Percentiles rank a stretch among this genome's conserved stretches.
phyloP scores from a whole-genome alignment of 2,329 filamentous ascomycete genomes.

The Xylaria sp. region DNA sequence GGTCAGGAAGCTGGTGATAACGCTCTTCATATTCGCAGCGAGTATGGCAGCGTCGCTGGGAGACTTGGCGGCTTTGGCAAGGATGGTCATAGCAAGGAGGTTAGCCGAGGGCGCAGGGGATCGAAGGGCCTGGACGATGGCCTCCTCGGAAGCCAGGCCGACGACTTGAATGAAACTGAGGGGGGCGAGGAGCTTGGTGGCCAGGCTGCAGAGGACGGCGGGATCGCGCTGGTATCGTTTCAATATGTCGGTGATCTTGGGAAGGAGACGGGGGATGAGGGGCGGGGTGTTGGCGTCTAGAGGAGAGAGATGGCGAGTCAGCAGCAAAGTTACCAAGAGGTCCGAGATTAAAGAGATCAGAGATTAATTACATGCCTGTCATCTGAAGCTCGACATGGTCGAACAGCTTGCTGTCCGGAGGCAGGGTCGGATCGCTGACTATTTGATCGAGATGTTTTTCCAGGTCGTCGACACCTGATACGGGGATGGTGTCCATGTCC shows the following conservation, averaged over 20 bases:
- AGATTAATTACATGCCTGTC: slow-evolving; percentile 52
- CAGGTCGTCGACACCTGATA: slow-evolving; percentile 64
- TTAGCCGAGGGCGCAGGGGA: slow-evolving; percentile 67
- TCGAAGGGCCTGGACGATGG: slow-evolving; percentile 62
- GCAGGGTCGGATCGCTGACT: slow-evolving; percentile 54
- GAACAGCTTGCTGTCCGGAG: slow-evolving; percentile 62
- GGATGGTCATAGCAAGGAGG: slow-evolving; percentile 65
- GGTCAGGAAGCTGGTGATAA: slow-evolving; percentile 60
- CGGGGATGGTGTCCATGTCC: slow-evolving; percentile 56
- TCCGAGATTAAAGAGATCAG: no score
- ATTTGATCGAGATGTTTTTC: slow-evolving; percentile 64
- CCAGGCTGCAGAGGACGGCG: slow-evolving; percentile 60
- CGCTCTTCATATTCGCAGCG: slow-evolving; percentile 56
- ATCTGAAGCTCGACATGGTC: slow-evolving; percentile 69
- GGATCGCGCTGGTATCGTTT: slow-evolving; percentile 62
- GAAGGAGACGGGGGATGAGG: slow-evolving; percentile 64
- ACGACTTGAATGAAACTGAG: slow-evolving; percentile 63
- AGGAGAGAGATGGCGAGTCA: slow-evolving; percentile 2
- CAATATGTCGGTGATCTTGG: slow-evolving; percentile 64
- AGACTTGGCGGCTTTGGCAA: slow-evolving; percentile 63
- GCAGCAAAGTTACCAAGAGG: not conserved
- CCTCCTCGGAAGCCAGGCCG: slow-evolving; percentile 61
- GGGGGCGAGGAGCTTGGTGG: slow-evolving; percentile 65
- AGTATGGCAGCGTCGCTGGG: slow-evolving; percentile 62
- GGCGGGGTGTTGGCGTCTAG: slow-evolving; percentile 63